Evolutionary conservation across 768 basidiomycete species (phyloP).

Genomic region (Kwoniella dejecticola): DNA sequence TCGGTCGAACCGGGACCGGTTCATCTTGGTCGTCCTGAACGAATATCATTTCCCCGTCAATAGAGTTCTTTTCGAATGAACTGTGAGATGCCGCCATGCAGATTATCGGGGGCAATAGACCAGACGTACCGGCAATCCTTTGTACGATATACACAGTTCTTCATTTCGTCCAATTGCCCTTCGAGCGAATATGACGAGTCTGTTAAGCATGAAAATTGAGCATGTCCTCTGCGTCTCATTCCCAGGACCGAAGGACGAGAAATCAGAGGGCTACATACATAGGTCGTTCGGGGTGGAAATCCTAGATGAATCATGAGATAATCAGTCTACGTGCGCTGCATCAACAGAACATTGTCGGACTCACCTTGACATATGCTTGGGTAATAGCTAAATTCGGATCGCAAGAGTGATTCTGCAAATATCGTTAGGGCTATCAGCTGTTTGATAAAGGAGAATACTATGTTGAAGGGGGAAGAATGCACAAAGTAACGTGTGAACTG

Average conservation of each 20-base stretch:
- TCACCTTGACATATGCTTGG: conserved; percentile 74
- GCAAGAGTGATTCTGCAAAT: conserved; percentile 95
- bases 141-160: conserved; percentile 54
- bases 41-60: too few species aligned
- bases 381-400: conserved; percentile 76
- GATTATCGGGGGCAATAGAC: too few species aligned
- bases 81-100: too few species aligned
- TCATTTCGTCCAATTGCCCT: conserved; percentile 39
- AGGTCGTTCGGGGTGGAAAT: conserved; percentile 53
- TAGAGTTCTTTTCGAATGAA: too few species aligned
- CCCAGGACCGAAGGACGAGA: too few species aligned
- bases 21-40: conserved; percentile 18
- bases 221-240: too few species aligned
- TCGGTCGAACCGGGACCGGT: not conserved
- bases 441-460: too few species aligned
- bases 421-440: too few species aligned
- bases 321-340: not conserved
- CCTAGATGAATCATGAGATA: conserved; percentile 25
- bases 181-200: conserved; percentile 49
- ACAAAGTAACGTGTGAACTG: conserved; percentile 4
- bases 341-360: conserved; percentile 2
- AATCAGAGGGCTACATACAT: too few species aligned
- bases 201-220: conserved; percentile 19
- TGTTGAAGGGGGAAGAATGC: too few species aligned
- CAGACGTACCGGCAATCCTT: conserved; percentile 46